phyloP scores from a whole-genome alignment of 1,284 basidiomycete species.

The Cryptococcus depauperatus region DNA sequence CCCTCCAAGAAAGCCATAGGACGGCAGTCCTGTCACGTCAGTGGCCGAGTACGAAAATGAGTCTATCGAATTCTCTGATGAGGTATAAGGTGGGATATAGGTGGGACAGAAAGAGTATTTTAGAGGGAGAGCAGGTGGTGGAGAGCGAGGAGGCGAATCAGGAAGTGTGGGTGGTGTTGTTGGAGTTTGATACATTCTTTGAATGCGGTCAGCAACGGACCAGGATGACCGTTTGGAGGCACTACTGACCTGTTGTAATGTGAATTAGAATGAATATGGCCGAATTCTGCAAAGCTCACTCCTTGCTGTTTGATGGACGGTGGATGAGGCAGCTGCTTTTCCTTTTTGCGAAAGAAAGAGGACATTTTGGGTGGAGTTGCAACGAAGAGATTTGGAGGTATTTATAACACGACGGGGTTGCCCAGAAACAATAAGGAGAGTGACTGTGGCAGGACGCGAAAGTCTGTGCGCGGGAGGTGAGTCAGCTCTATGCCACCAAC shows the following conservation, averaged over 20 bases:
- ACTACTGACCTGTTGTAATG: background rate
- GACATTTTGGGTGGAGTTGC: background rate
- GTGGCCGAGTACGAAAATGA: constrained; percentile 21
- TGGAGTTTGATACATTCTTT: constrained; percentile 3
- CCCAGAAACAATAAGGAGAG: too few relatives aligned
- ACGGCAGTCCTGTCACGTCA: constrained; percentile 16
- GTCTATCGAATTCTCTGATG: constrained; percentile 25
- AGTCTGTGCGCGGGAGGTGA: too few relatives aligned
- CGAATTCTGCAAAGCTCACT: constrained; percentile 6
- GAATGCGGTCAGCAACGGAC: background rate
- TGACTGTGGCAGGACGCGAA: too few relatives aligned
- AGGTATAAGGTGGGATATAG: constrained; percentile 17
- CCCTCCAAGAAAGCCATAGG: constrained; percentile 36
- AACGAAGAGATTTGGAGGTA: background rate
- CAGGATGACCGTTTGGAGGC: background rate
- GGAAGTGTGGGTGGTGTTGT: background rate
- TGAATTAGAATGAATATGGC: too few relatives aligned
- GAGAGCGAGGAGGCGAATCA: constrained; percentile 7
- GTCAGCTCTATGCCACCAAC: too few relatives aligned
- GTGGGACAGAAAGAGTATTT: constrained; percentile 33
- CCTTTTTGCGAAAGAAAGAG: constrained; percentile 9
- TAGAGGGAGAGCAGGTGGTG: constrained; percentile 19
- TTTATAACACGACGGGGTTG: too few relatives aligned
- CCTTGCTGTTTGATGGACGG: background rate
- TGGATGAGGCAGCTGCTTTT: background rate